Conservation (phyloP, 2,329 filamentous ascomycete species). For the Thielaviopsis ethacetica region DNA sequence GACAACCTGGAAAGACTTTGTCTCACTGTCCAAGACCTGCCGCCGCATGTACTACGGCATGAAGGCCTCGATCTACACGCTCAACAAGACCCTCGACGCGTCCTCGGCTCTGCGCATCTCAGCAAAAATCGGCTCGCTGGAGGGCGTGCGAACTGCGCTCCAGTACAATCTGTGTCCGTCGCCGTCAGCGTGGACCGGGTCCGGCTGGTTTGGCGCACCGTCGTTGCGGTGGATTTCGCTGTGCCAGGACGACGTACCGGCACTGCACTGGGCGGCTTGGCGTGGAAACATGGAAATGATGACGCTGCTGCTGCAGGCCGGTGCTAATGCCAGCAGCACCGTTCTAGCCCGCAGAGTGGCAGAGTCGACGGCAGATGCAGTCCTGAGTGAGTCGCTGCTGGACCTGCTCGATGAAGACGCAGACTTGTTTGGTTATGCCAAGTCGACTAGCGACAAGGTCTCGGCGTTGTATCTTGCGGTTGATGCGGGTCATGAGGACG, state of each 20-base stretch:
- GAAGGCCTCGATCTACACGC: conserved; percentile 1
- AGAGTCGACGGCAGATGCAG: not conserved
- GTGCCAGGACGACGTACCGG: conserved; percentile 3
- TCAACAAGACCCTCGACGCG: conserved; percentile 6
- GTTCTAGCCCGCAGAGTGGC: not conserved
- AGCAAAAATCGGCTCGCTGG: conserved; percentile 3
- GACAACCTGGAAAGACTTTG: conserved; percentile 3
- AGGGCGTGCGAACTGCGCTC: not conserved
- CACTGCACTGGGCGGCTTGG: conserved; percentile 9
- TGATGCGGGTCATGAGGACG: conserved; percentile 1
- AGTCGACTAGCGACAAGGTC: not conserved
- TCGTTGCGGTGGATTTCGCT: not conserved
- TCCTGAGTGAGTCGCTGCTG: not conserved
- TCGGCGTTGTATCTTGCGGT: conserved; percentile 8
- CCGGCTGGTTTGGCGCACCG: conserved; percentile 3
- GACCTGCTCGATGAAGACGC: conserved; percentile 2
- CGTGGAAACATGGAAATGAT: not conserved
- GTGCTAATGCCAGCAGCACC: conserved; percentile 1
- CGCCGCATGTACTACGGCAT: not conserved
- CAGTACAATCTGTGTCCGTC: not conserved
- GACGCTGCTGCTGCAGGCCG: not conserved
- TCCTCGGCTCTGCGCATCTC: conserved; percentile 7
- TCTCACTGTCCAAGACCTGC: conserved; percentile 6
- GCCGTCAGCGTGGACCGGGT: not conserved
- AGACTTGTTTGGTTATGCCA: not conserved